phyloP scores from a whole-genome alignment of 306 rosid species.

The Rosa multiflora region DNA sequence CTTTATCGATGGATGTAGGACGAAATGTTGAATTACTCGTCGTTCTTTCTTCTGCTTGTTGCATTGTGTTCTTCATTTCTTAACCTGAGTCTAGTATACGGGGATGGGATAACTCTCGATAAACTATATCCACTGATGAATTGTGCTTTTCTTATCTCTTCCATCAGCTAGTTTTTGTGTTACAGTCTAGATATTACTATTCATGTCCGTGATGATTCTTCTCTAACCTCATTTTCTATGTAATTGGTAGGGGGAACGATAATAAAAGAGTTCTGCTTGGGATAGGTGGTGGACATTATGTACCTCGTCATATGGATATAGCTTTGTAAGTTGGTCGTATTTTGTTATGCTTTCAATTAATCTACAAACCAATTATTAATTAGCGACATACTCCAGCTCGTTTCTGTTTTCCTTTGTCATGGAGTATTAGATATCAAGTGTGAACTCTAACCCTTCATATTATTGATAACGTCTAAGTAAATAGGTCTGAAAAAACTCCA shows the following conservation, averaged over 20 bases:
- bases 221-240: conserved; percentile 14
- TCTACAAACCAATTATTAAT: neutral
- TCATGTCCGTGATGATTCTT: conserved; percentile 8
- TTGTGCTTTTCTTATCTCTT: neutral
- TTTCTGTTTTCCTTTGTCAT: neutral
- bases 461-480: conserved; percentile 22
- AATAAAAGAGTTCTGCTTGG: conserved; percentile 87
- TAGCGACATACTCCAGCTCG: neutral
- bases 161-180: neutral
- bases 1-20: neutral
- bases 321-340: conserved; percentile 47
- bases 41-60: neutral
- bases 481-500: neutral
- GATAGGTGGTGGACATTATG: conserved; percentile 95
- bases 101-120: neutral
- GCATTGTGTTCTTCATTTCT: neutral
- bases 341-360: neutral
- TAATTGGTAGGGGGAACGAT: conserved; percentile 56
- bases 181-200: neutral
- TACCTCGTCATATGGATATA: conserved; percentile 90
- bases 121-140: neutral
- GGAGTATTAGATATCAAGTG: neutral
- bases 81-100: neutral
- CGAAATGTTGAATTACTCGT: neutral
- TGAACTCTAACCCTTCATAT: conserved; percentile 13